Conservation (phyloP, 306 rosid species). For the Fagus crenata region DNA sequence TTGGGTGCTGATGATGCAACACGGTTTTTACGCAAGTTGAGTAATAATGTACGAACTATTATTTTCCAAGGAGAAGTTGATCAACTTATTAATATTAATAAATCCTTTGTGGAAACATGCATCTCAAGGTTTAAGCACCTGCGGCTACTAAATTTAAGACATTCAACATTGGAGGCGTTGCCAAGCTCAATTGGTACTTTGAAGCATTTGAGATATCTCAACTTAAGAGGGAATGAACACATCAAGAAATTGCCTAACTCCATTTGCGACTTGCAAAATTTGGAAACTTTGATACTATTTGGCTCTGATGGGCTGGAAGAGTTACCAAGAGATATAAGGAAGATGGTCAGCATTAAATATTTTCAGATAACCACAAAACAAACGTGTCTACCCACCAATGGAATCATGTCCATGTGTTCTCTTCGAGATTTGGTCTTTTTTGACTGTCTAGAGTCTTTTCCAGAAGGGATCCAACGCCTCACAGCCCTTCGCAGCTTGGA, state of each 20-base stretch:
- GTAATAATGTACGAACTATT: no score
- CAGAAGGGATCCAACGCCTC: no score
- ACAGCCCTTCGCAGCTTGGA: no score
- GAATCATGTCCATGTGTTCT: no score
- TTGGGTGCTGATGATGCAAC: background rate
- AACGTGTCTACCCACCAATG: no score
- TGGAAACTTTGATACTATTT: constrained; percentile 18
- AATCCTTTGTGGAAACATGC: background rate
- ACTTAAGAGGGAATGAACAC: background rate
- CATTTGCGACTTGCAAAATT: constrained; percentile 31
- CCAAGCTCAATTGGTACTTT: constrained; percentile 13
- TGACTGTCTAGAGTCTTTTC: no score
- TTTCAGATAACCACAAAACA: constrained; percentile 32
- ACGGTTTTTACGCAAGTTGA: no score
- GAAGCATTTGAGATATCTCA: constrained; percentile 27
- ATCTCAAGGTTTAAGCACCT: constrained; percentile 7
- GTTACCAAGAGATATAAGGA: constrained; percentile 30
- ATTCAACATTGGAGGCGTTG: constrained; percentile 12
- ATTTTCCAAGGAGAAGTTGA: no score
- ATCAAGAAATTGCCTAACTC: constrained; percentile 28
- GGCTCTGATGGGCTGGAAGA: constrained; percentile 8
- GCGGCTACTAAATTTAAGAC: constrained; percentile 13
- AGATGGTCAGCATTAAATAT: constrained; percentile 23
- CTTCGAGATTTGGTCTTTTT: accelerated
- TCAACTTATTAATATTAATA: no score